Base-by-base conservation (phyloP, 2,329 filamentous ascomycete genomes). In the Chrysosporium queenslandicum region DNA sequence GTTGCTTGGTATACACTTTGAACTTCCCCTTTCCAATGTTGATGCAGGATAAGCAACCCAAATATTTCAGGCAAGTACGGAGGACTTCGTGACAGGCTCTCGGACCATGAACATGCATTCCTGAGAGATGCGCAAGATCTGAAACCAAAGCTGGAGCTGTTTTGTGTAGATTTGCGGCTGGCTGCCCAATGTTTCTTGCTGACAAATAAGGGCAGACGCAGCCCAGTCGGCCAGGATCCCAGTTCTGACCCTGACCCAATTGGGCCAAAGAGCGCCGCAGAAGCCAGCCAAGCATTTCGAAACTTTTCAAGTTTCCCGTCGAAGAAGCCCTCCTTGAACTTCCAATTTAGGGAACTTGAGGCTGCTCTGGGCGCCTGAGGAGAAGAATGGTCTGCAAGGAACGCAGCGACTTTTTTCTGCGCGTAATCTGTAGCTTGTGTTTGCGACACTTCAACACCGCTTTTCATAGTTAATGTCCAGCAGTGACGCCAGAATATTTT, bases 261-360 rank as follows among this genome's bases (percentile, higher is more conserved):
- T 51, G 49, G 40, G 14, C 39, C 21, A 27, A 2, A 29, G 18
- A 27, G n/a, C 29, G 30, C 49, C 49, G 30, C 39, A 39, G 27
- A 32, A 20, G 29, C 40, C 37, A n/a, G 49, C 49, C 49, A 51
- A 51, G 49, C 18, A 36, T 21, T 39, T 36, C 20, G 29, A 51
- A 40, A 45, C 40, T 51, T 51, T 45, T 36, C 49, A 29, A 20
- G n/a, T 37, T 27, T 27, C 40, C 39, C 18, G 21, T 27, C 40
- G 12, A 12, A 45, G 8, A 37, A 25, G 29, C 30, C 30, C 18
- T 45, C 16, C 49, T 40, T 20, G 20, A 45, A 37, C 18, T 45
- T 39, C 49, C 49, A 27, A 36, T 45, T 51, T 39, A 16, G 40
- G 49, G 39, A 37, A 43, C 18, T 45, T 30, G 4, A 45, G 49